phyloP scores from a whole-genome alignment of 352 stramenopile genomes.

The Globisporangium solare region DNA sequence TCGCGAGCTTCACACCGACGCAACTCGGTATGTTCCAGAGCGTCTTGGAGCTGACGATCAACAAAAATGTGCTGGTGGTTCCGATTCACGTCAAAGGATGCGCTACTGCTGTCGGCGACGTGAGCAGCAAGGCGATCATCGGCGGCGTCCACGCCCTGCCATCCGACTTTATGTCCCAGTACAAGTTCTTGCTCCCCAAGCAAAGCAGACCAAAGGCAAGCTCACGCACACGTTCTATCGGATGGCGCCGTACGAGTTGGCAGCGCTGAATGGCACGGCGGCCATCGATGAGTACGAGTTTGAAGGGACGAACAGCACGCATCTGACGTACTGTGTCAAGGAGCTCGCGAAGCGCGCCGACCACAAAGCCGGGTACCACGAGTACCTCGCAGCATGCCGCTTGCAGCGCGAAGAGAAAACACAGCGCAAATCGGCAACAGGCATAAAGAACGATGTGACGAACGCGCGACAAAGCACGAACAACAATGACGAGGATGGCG shows the following conservation, averaged over 20 bases:
- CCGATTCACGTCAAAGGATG: conserved; percentile 62
- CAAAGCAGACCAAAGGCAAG: conserved; percentile 50
- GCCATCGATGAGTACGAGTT: conserved; percentile 81
- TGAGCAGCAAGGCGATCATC: conserved; percentile 27
- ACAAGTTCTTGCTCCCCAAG: conserved; percentile 87
- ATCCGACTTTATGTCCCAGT: conserved; percentile 81
- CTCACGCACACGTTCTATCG: conserved; percentile 47
- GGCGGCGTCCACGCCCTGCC: conserved; percentile 68
- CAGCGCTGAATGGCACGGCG: conserved; percentile 61
- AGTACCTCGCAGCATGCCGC: conserved; percentile 49
- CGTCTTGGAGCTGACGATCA: conserved; percentile 39
- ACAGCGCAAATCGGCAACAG: conserved; percentile 21
- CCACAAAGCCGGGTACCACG: conserved; percentile 65
- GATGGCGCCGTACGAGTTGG: conserved; percentile 56
- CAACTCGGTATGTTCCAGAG: conserved; percentile 80
- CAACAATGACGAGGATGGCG: conserved; percentile 22
- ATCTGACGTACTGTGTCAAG: conserved; percentile 84
- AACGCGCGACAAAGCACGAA: conserved; percentile 27
- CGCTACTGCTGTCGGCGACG: conserved; percentile 47
- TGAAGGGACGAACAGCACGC: conserved; percentile 78
- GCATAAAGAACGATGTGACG: conserved; percentile 46
- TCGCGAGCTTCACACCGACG: conserved; percentile 86
- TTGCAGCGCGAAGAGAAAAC: conserved; percentile 32
- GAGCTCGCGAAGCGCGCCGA: conserved; percentile 65
- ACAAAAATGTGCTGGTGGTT: conserved; percentile 41